phyloP scores from a whole-genome alignment of 2,329 filamentous ascomycete genomes.

The Aspergillus pseudotamarii region DNA sequence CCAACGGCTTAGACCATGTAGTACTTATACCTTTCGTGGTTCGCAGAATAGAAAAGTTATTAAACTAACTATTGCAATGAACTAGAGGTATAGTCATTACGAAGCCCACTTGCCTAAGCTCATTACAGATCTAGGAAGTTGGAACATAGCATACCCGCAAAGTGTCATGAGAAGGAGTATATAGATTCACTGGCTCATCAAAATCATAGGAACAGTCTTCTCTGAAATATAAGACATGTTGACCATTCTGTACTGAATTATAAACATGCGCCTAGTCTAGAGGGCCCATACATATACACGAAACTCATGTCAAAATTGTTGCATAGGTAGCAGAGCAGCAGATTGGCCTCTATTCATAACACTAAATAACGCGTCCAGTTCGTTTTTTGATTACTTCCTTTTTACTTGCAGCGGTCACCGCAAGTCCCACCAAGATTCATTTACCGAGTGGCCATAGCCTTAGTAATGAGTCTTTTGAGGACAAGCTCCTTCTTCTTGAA shows the following conservation, averaged over 20 bases:
- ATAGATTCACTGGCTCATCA: conserved; percentile 20
- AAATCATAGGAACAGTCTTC: conserved; percentile 35
- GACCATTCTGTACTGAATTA: conserved; percentile 12
- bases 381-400: background rate
- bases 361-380: conserved; percentile 16
- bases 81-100: background rate
- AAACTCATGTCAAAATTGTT: conserved; percentile 4
- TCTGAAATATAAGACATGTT: conserved; percentile 35
- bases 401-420: background rate
- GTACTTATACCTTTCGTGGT: background rate
- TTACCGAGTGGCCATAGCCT: conserved; percentile 94
- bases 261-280: conserved; percentile 24
- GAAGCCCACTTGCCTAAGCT: background rate
- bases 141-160: background rate
- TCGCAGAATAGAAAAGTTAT: background rate
- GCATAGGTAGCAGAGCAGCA: conserved; percentile 6
- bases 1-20: background rate
- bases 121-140: background rate
- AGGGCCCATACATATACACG: conserved; percentile 3
- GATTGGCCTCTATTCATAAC: conserved; percentile 14
- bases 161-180: background rate
- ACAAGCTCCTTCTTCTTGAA: conserved; percentile 99
- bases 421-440: conserved; percentile 16
- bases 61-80: background rate
- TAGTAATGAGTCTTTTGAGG: conserved; percentile 96